These are phyloP conservation scores for Dothistroma pini DNA, from an alignment of 2,329 filamentous ascomycete genomes.

Conservation along the genomic window DNA sequence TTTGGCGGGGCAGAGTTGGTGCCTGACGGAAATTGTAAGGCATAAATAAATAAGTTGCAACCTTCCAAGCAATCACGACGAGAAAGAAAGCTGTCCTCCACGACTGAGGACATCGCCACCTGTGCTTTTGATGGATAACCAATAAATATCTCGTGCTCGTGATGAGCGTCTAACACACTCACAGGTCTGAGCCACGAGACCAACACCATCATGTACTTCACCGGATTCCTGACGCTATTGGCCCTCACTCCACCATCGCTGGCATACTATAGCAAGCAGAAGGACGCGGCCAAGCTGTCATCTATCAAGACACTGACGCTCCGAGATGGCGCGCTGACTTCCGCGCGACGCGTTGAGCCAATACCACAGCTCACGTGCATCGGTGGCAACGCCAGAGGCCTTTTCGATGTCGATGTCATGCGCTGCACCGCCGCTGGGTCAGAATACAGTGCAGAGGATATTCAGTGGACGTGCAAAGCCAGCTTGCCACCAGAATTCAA, in stretches of 20 bases:
- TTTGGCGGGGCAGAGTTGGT: not conserved
- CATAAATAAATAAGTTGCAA: not conserved
- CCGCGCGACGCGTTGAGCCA: constrained; percentile 69
- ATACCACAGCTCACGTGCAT: constrained; percentile 73
- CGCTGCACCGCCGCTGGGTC: constrained; percentile 83
- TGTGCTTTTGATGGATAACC: not conserved
- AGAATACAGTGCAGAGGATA: constrained; percentile 73
- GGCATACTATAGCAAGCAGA: constrained; percentile 20
- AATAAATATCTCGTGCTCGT: not conserved
- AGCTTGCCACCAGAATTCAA: constrained; percentile 61
- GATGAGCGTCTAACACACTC: constrained; percentile 1
- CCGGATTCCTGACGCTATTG: constrained; percentile 10
- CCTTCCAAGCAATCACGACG: not conserved
- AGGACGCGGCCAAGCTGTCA: constrained; percentile 51
- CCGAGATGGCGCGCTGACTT: constrained; percentile 63
- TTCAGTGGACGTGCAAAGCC: constrained; percentile 88
- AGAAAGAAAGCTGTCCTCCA: not conserved
- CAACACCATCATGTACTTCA: constrained; percentile 9
- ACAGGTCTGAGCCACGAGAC: not conserved
- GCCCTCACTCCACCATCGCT: constrained; percentile 12
- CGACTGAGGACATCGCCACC: not conserved
- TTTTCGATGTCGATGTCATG: constrained; percentile 76
- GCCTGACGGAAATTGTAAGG: not conserved
- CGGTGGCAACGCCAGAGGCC: constrained; percentile 56
- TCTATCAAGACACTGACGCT: constrained; percentile 77